phyloP scores from a whole-genome alignment of 768 basidiomycete species.

The Cystofilobasidium macerans region DNA sequence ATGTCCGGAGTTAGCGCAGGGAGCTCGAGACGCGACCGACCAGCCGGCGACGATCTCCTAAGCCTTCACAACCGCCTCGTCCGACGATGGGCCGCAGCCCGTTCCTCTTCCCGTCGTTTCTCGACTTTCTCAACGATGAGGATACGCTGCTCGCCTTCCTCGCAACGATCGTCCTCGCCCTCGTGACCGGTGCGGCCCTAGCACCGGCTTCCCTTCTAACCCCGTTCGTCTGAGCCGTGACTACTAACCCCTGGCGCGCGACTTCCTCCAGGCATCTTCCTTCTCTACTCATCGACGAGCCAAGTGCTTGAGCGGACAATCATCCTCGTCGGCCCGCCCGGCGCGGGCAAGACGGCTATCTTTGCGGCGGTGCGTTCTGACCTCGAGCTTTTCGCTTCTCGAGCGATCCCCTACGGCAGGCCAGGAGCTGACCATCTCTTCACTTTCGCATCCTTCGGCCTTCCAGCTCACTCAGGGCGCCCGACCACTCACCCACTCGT shows the following conservation, averaged over 20 bases:
- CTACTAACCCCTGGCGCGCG: too few relatives aligned
- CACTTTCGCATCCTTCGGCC: neutral
- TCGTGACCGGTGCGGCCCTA: conserved; percentile 10
- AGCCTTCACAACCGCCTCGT: neutral
- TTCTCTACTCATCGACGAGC: conserved; percentile 4
- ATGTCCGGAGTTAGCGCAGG: neutral
- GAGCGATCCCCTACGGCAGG: too few relatives aligned
- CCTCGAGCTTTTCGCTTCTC: neutral
- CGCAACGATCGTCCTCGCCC: conserved; percentile 19
- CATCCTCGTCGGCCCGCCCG: conserved; percentile 22
- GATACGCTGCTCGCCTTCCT: conserved; percentile 24
- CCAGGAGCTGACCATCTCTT: too few relatives aligned
- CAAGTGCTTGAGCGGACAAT: conserved; percentile 4
- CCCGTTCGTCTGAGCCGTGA: neutral
- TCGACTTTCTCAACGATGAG: conserved; percentile 18
- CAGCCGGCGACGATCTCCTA: too few relatives aligned
- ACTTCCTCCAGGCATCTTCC: conserved; percentile 10
- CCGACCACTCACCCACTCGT: conserved; percentile 8
- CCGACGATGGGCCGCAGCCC: neutral
- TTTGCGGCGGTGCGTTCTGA: conserved; percentile 9
- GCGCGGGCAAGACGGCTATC: conserved; percentile 20
- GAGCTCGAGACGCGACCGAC: too few relatives aligned
- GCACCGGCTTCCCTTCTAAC: neutral
- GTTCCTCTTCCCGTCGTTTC: neutral
- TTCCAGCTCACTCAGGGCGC: conserved; percentile 12